Percentiles rank a stretch among this genome's conserved stretches.
Evolutionary conservation across 2,329 filamentous ascomycete genomes (phyloP).

Genomic region (Penicillium crustosum): DNA sequence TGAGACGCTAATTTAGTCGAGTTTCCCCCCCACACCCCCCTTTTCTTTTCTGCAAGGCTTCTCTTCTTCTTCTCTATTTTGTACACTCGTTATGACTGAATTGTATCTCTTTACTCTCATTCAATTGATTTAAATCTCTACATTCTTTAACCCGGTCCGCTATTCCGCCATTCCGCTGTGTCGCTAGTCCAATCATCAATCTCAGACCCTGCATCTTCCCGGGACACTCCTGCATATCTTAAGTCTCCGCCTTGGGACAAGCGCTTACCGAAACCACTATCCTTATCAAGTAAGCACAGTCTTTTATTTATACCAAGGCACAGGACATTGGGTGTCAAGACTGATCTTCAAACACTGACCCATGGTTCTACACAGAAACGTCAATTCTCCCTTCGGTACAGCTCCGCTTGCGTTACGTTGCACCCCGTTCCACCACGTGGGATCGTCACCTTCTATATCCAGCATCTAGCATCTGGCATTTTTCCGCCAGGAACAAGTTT

Average conservation of each 20-base stretch:
- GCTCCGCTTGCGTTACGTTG: background rate
- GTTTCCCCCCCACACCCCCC: constrained; percentile 1
- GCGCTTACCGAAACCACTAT: constrained; percentile 4
- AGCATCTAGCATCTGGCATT: background rate
- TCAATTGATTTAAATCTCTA: constrained; percentile 2
- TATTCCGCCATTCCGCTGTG: background rate
- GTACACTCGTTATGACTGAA: constrained; percentile 4
- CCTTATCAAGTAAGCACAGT: background rate
- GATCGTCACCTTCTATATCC: constrained; percentile 4
- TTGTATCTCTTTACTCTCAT: background rate
- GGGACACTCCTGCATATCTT: background rate
- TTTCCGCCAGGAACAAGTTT: background rate
- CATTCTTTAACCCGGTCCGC: background rate
- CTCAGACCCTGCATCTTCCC: background rate
- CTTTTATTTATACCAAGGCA: background rate
- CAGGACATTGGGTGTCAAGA: background rate
- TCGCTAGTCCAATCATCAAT: too few species aligned
- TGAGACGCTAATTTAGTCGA: constrained; percentile 5
- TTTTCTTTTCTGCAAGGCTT: constrained; percentile 13
- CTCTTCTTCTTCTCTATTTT: constrained; percentile 5
- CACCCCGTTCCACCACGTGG: background rate
- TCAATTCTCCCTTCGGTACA: background rate
- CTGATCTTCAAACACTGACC: constrained; percentile 4
- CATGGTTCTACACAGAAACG: constrained; percentile 10
- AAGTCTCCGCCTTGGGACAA: background rate